Evolutionary conservation across 495 filamentous ascomycete species (phyloP).

Genomic region (Hypoxylon subgilvum): DNA sequence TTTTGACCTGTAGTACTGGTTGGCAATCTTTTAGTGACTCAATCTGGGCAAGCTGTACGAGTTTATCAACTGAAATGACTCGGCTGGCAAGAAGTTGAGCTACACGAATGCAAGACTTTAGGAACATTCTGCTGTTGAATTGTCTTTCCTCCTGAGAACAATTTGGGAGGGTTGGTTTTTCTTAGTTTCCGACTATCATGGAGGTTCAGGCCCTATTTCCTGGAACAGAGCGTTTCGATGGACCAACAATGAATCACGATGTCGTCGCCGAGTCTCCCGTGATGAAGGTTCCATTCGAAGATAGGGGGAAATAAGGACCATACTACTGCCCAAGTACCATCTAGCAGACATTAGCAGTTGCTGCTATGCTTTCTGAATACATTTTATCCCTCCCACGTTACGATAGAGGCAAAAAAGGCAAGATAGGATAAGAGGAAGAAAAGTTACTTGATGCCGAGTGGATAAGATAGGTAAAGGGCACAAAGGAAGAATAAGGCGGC

Average conservation of each 20-base stretch:
- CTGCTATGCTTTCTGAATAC: slow-evolving; percentile 25
- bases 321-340: slow-evolving; percentile 43
- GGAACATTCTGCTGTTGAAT: slow-evolving; percentile 49
- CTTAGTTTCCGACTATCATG: slow-evolving; percentile 55
- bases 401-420: neutral
- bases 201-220: slow-evolving; percentile 49
- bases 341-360: slow-evolving; percentile 46
- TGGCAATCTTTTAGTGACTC: too few species aligned
- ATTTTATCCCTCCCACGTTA: neutral
- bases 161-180: slow-evolving; percentile 49
- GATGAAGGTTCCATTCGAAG: slow-evolving; percentile 44
- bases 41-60: too few species aligned
- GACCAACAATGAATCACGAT: slow-evolving; percentile 46
- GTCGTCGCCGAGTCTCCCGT: slow-evolving; percentile 49
- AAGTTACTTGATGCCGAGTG: slow-evolving; percentile 1
- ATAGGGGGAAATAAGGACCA: slow-evolving; percentile 47
- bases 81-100: too few species aligned
- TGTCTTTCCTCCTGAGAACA: slow-evolving; percentile 49
- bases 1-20: too few species aligned
- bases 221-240: slow-evolving; percentile 47
- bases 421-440: too few species aligned
- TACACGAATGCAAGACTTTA: slow-evolving; percentile 46
- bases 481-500: slow-evolving; percentile 52
- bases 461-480: slow-evolving; percentile 53
- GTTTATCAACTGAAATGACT: too few species aligned